Evolutionary conservation across 805 yeast genomes (phyloP), one percentile per base, ranked within the genome.

Genomic region (Isabelozyma rhagii): DNA sequence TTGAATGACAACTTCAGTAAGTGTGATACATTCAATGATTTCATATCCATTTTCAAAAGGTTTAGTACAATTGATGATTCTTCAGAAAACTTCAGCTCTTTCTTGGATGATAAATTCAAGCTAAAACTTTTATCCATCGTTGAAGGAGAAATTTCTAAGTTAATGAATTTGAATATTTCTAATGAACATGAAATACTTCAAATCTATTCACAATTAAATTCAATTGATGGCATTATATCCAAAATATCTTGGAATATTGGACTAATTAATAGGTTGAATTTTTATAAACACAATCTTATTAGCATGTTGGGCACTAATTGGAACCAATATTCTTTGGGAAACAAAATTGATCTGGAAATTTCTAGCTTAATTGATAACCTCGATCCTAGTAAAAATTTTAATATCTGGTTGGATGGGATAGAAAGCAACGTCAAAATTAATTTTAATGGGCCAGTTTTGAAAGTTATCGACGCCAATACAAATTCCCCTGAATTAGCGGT

Each of bases 281-380:
- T 59, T 50, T 71, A 67, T 48, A 44, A 57, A 10, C 31, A n/a
- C 0, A 57, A 56, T 39, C 55, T 74, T 13, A 48, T 54, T 8
- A 49, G 43, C n/a, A 42, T 67, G 6, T 57, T 71, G 18, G 79
- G 79, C 0, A 43, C 47, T 3, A 64, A 62, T 39, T 74, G 79
- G 79, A 56, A 57, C 40, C 64, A 69, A 44, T 74, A 66, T 52
- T 64, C 77, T 2, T 42, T 62, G 11, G 97, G 97, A 0, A 78
- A 75, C 47, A 80, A 77, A 52, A 78, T 93, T 0, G 69, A 77
- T 9, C 62, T 70, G 1, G 88, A 82, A 51, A 73, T 81, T 21
- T 55, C 62, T 2, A 63, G 69, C 0, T 70, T 87, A 44, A 57
- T 71, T n/a, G 64, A 70, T 21, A 79, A 75, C 44, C 63, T 83